Conservation (phyloP, 148 eudicot species). For the Camellia lanceoleosa region DNA sequence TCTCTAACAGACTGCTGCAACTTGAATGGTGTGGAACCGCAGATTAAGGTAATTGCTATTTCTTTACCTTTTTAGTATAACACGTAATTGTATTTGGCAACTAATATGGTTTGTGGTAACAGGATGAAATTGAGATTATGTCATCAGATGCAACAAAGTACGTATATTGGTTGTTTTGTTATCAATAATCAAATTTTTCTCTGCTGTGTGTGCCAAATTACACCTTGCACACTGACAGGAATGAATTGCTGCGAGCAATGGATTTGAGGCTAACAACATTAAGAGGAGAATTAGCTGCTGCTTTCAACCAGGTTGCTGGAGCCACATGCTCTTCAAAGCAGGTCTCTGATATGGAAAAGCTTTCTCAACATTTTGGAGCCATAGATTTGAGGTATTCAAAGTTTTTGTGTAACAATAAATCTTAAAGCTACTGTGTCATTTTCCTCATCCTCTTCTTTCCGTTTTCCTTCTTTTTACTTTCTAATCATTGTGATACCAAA, state of each 20-base stretch:
- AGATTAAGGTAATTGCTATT: slow-evolving; percentile 13
- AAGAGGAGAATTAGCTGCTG: slow-evolving; percentile 57
- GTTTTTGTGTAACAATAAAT: neutral
- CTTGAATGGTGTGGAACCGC: slow-evolving; percentile 19
- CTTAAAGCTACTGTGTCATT: neutral
- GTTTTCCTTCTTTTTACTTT: neutral
- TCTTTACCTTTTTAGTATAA: slow-evolving; percentile 1
- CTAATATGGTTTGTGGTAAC: slow-evolving; percentile 29
- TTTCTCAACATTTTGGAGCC: slow-evolving; percentile 67
- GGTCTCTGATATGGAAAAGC: slow-evolving; percentile 45
- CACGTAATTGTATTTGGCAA: slow-evolving; percentile 5
- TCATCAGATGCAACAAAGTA: slow-evolving; percentile 89
- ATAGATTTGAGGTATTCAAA: slow-evolving; percentile 51
- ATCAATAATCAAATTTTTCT: neutral
- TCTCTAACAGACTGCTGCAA: slow-evolving; percentile 26
- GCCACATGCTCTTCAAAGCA: slow-evolving; percentile 42
- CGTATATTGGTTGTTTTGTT: slow-evolving; percentile 16
- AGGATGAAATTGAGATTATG: slow-evolving; percentile 47
- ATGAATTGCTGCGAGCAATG: slow-evolving; percentile 87
- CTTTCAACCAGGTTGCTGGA: slow-evolving; percentile 66
- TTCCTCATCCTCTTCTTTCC: neutral
- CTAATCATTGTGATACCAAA: too few species aligned
- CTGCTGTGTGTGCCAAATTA: slow-evolving; percentile 21
- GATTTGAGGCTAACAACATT: slow-evolving; percentile 74
- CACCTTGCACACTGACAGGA: slow-evolving; percentile 43